phyloP scores from a whole-genome alignment of 169 alveolate species.

The Blepharisma undulans region DNA sequence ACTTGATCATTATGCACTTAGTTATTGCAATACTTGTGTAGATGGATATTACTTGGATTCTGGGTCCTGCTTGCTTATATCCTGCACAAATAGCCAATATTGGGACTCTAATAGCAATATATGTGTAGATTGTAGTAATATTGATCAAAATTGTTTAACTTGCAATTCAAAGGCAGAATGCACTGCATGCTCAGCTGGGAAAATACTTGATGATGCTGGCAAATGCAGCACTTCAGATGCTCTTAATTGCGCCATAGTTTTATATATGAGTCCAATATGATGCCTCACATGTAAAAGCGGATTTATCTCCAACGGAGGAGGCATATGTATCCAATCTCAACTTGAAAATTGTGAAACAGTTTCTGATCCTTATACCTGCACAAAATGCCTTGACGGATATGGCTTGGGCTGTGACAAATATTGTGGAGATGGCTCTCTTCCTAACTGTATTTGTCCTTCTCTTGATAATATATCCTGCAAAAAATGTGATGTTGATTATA shows the following conservation, averaged over 20 bases:
- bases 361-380: background rate
- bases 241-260: background rate
- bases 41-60: too few species aligned
- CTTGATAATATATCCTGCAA: background rate
- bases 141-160: background rate
- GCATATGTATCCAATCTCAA: background rate
- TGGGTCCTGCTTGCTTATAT: too few species aligned
- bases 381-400: background rate
- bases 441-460: background rate
- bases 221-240: background rate
- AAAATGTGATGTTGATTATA: background rate
- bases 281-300: background rate
- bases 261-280: background rate
- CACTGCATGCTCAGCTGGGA: background rate
- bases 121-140: too few species aligned
- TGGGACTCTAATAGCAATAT: too few species aligned
- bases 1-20: too few species aligned
- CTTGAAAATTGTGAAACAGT: background rate
- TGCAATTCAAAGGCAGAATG: background rate
- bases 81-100: too few species aligned
- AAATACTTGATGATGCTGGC: background rate
- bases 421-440: too few species aligned
- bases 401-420: background rate
- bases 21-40: too few species aligned
- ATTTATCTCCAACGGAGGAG: background rate